Evolutionary conservation across 1,139 yeast species (phyloP), one percentile per base, ranked within the genome.

Genomic region (Debaryomyces robertsiae): DNA sequence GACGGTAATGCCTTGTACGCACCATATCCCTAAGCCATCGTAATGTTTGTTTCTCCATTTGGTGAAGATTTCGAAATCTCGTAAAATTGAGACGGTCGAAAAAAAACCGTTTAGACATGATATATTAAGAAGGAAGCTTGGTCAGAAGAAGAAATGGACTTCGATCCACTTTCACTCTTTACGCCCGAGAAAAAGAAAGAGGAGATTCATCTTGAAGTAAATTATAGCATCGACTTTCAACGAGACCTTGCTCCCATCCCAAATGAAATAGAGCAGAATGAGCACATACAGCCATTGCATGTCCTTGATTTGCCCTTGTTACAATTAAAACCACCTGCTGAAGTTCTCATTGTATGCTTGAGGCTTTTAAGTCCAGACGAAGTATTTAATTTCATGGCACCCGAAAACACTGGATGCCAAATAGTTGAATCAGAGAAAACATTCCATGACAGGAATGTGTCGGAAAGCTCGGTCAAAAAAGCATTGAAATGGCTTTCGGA

Each of bases 11-110:
- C n/a, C n/a, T n/a, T n/a, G n/a, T n/a, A n/a, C n/a, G n/a, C n/a
- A n/a, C n/a, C n/a, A n/a, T n/a, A n/a, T n/a, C n/a, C n/a, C n/a
- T n/a, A n/a, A n/a, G n/a, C n/a, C n/a, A n/a, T n/a, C n/a, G n/a
- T n/a, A n/a, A n/a, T n/a, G 16, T 27, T 13, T 27, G 7, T 19
- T 7, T 19, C 22, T 19, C 22, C 22, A 6, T 19, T 19, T 19
- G 58, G 96, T 89, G 23, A 91, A 98, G 99, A 94, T 61, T 94
- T 93, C 58, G 93, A 66, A 56, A 28, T 27, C 32, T 35, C 28
- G 32, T 27, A 35, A 27, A 29, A n/a, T n/a, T n/a, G 17, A 35
- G 19, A 19, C 27, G 27, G 33, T 29, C 24, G 27, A 36, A 23
- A 23, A 28, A 36, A 36, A 30, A 36, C 30, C 16, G 4, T 18